A percentile compares a stretch with the other conserved stretches of the same genome.
Evolutionary conservation across 2,329 filamentous ascomycete genomes (phyloP).

Genomic region (Ophiocordyceps camponoti-leonardi): DNA sequence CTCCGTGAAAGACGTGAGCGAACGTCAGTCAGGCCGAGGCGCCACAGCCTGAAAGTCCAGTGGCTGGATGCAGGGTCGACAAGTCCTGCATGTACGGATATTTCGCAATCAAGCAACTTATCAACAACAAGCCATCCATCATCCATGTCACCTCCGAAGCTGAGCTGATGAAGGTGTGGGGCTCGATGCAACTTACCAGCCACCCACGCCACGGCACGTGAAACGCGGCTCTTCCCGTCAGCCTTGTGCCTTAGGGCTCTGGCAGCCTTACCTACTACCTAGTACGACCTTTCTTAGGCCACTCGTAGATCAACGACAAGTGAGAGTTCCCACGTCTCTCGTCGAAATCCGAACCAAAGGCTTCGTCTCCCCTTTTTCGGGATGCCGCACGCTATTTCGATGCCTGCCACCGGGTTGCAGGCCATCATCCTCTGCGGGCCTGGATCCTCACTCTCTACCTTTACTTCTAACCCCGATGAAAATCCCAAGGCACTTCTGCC

Average conservation of each 20-base stretch:
- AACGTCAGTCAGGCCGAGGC: neutral
- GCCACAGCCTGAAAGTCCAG: neutral
- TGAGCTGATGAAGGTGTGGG: neutral
- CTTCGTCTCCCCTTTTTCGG: neutral
- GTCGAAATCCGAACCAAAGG: neutral
- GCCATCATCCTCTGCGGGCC: constrained; percentile 71
- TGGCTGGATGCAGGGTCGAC: constrained; percentile 2
- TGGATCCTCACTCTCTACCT: constrained; percentile 66
- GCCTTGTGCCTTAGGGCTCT: neutral
- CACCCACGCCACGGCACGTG: neutral
- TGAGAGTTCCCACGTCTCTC: neutral
- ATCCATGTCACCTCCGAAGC: neutral
- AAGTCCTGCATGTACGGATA: neutral
- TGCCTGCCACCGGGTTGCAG: constrained; percentile 63
- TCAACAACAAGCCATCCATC: neutral
- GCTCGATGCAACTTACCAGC: neutral
- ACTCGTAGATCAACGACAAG: neutral
- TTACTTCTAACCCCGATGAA: constrained; percentile 64
- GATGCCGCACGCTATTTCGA: constrained; percentile 62
- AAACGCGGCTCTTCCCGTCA: neutral
- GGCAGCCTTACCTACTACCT: neutral
- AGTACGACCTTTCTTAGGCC: too few species aligned
- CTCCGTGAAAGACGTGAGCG: too few species aligned
- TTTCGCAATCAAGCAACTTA: too few species aligned
- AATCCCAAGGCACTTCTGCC: constrained; percentile 69